Evolutionary conservation across 2,329 filamentous ascomycete genomes (phyloP), one percentile per base, ranked within the genome.

Genomic region (Berkeleyomyces basicola): DNA sequence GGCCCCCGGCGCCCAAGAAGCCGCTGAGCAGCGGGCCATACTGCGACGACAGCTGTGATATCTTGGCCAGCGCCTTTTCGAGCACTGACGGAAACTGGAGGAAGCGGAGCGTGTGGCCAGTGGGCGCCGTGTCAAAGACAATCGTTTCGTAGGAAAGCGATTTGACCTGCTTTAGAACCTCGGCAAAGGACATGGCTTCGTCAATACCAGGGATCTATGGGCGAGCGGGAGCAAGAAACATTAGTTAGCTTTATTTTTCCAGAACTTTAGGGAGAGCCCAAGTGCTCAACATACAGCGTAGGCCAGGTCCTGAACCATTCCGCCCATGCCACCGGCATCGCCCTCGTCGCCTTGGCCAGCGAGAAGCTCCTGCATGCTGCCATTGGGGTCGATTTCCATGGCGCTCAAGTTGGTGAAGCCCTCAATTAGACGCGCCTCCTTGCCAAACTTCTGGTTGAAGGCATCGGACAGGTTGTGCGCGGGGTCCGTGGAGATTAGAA

Each of bases 301-400:
- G 0, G 93, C 93, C 67, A 99, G 79, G 74, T 99, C 93, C 76
- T 99, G 93, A 87, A 97, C 96, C 91, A 97, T 96, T 68, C 87
- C 87, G 36, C 92, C 91, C 77, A 96, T 84, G 14, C 80, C 82
- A 55, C 85, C 86, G 67, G 75, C 69, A 39, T 87, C 88, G 36
- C 80, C 82, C 59, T 88, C 88, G 16, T 89, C 90, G 51, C 82
- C 85, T 71, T 84, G 80, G 1, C 86, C 86, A 7, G 88, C 87
- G 66, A 99, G 78, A 63, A 99, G 77, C 72, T 99, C 93, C 76
- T 96, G 93, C 74, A 99, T 96, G 71, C 90, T 96, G 58, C 92
- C 93, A 72, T 96, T 97, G 61, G 93, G 93, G 71, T 99, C 93
- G 69, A 99, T 97, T 76, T 99, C 93, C 93, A 99, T 99, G 66